Percentiles rank a stretch among this genome's conserved stretches.
Evolutionary conservation across 768 basidiomycete species (phyloP).

Genomic region (Pleurotus pulmonarius): DNA sequence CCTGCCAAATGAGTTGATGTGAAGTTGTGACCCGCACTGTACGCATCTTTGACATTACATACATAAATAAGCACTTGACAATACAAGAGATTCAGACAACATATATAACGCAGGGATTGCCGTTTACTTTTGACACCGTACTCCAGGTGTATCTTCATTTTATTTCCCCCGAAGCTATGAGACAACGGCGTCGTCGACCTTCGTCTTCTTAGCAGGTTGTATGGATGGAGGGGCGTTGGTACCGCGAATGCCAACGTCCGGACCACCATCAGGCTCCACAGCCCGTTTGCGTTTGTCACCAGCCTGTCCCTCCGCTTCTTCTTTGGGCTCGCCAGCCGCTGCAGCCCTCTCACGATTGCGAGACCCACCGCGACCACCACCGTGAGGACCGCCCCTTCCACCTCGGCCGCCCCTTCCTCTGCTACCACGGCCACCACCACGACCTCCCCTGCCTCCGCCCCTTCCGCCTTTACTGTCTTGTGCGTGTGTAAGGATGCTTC

Average conservation of each 20-base stretch:
- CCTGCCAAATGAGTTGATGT: too few relatives aligned
- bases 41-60: too few relatives aligned
- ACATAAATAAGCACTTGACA: too few relatives aligned
- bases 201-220: slow-evolving; percentile 41
- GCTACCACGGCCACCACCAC: slow-evolving; percentile 44
- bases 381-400: slow-evolving; percentile 31
- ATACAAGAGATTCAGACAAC: too few relatives aligned
- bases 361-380: slow-evolving; percentile 43
- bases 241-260: slow-evolving; percentile 64
- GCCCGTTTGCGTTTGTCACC: slow-evolving; percentile 79
- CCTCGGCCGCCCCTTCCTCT: slow-evolving; percentile 41
- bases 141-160: too few relatives aligned
- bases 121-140: too few relatives aligned
- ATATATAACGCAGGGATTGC: too few relatives aligned
- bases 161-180: slow-evolving; percentile 8
- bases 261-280: slow-evolving; percentile 76
- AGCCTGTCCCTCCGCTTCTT: slow-evolving; percentile 33
- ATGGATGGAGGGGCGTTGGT: slow-evolving; percentile 51
- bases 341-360: slow-evolving; percentile 31
- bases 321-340: background rate
- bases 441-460: slow-evolving; percentile 31
- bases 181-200: slow-evolving; percentile 30
- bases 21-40: too few relatives aligned
- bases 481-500: slow-evolving; percentile 22
- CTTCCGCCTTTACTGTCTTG: slow-evolving; percentile 15